Base-by-base conservation (phyloP, 73 alveolate species). In the Tetrahymena malaccensis region DNA sequence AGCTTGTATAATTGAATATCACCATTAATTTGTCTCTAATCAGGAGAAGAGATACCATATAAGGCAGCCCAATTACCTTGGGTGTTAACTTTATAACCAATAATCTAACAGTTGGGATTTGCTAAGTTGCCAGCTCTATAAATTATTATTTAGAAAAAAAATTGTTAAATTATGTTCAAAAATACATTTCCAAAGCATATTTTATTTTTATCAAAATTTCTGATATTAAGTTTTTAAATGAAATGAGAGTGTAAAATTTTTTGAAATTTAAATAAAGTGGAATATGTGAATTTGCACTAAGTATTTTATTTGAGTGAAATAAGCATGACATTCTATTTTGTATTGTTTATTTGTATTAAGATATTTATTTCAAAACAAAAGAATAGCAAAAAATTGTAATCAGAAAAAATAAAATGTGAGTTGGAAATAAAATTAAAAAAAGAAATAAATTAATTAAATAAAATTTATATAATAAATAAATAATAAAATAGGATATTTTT, bases 11-110 rank as follows among this genome's bases (percentile, higher is more conserved):
- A 97, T 96, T 98, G 98, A 98, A 98, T 97, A 85, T 96, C 95
- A 34, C 99, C 99, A 85, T 94, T 95, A 89, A 98, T 98, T 33
- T 97, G 95, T 94, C 95, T 97, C 85, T 96, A 97, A 70, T 96
- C 99, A 43, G 98, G 97, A 17, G 98, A 95, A 43, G 98, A 96
- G 57, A 98, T 96, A 84, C 98, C 99, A 43, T 95, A 95, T 25
- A 98, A 94, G 84, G 95, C 96, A 95, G 98, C 97, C 99, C 99
- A 98, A 93, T 97, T 97, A 94, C 96, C 98, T 34, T 94, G 34
- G 83, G 95, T 37, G 95, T 98, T 98, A 34, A 96, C 95, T 43
- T 96, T 96, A 96, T 97, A 97, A 50, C 96, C 97, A 94, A 97
- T 97, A 85, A 97, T 97, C 57, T 97, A 95, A 85, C 95, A 84